Evolutionary conservation across 2,329 filamentous ascomycete species (phyloP).

Genomic region (Aspergillus sp.): DNA sequence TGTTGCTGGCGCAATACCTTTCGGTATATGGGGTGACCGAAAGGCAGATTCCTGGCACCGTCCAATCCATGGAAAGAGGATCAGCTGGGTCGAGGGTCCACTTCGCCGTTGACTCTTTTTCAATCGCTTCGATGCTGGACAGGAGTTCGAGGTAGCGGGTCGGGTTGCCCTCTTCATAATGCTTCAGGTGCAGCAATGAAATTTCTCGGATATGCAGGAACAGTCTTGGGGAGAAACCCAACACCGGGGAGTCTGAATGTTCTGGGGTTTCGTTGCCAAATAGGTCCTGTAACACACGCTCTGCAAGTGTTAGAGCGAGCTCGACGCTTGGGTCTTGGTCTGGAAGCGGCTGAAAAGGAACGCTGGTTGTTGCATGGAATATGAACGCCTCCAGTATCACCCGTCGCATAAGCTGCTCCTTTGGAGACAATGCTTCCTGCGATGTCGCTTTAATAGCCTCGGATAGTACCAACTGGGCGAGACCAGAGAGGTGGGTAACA

Average conservation of each 20-base stretch:
- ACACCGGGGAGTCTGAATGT: slow-evolving; percentile 16
- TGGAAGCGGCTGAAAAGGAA: slow-evolving; percentile 19
- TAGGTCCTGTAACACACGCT: slow-evolving; percentile 7
- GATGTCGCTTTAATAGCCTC: slow-evolving; percentile 3
- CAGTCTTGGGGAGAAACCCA: slow-evolving; percentile 19
- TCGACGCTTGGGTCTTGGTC: slow-evolving; percentile 13
- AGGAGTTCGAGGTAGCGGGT: slow-evolving; percentile 3
- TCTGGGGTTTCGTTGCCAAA: slow-evolving; percentile 1
- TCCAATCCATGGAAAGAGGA: too few species aligned
- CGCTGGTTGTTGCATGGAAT: slow-evolving; percentile 24
- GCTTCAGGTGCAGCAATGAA: slow-evolving; percentile 6
- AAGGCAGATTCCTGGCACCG: too few species aligned
- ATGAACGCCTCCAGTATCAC: slow-evolving; percentile 24
- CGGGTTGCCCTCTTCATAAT: too few species aligned
- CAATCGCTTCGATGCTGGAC: not conserved
- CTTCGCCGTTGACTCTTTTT: not conserved
- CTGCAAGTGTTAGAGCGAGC: slow-evolving; percentile 15
- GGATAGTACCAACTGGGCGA: slow-evolving; percentile 17
- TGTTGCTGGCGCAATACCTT: not conserved
- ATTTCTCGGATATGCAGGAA: slow-evolving; percentile 18
- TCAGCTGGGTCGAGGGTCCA: not conserved
- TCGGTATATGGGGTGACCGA: too few species aligned
- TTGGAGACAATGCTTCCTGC: not conserved
- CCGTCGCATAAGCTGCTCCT: slow-evolving; percentile 11
- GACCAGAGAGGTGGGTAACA: slow-evolving; percentile 20